Percentiles rank a stretch among this genome's conserved stretches.
Evolutionary conservation across 1,284 basidiomycete genomes (phyloP).

Genomic region (Mycocalia duriaeana): DNA sequence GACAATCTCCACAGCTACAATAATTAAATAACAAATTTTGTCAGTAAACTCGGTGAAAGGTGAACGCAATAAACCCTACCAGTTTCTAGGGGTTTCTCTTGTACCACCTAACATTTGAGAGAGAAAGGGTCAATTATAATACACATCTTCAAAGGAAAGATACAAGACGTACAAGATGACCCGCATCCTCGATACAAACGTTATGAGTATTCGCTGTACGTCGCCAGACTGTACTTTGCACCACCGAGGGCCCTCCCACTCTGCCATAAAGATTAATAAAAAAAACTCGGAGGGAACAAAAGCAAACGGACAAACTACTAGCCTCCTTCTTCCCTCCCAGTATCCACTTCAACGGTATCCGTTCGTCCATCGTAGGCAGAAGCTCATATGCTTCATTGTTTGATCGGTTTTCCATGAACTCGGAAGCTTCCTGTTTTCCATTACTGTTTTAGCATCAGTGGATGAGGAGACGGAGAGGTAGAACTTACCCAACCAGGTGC

Average conservation of each 20-base stretch:
- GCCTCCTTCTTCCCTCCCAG: conserved; percentile 18
- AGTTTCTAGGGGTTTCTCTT: conserved; percentile 20
- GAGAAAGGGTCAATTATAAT: background rate
- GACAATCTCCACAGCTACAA: conserved; percentile 15
- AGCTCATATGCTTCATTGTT: conserved; percentile 22
- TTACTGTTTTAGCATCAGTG: background rate
- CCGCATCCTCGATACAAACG: conserved; percentile 18
- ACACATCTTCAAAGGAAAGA: background rate
- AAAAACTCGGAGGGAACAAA: background rate
- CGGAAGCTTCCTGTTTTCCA: conserved; percentile 17
- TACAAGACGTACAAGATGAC: conserved; percentile 18
- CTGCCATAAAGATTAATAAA: conserved; percentile 6
- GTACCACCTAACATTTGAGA: conserved; percentile 14
- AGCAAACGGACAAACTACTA: conserved; percentile 13
- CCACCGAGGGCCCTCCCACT: conserved; percentile 18
- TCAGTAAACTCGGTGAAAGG: background rate
- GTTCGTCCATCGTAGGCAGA: conserved; percentile 18
- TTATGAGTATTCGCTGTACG: conserved; percentile 20
- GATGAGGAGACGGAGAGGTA: background rate
- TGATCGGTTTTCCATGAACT: conserved; percentile 15
- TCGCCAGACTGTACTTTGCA: conserved; percentile 18
- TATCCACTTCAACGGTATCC: conserved; percentile 18
- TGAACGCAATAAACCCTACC: conserved; percentile 10
- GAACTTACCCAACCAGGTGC: conserved; percentile 11
- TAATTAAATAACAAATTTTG: background rate